Evolutionary conservation across 2,329 filamentous ascomycete genomes (phyloP).

Genomic region (Colletotrichum zoysiae): DNA sequence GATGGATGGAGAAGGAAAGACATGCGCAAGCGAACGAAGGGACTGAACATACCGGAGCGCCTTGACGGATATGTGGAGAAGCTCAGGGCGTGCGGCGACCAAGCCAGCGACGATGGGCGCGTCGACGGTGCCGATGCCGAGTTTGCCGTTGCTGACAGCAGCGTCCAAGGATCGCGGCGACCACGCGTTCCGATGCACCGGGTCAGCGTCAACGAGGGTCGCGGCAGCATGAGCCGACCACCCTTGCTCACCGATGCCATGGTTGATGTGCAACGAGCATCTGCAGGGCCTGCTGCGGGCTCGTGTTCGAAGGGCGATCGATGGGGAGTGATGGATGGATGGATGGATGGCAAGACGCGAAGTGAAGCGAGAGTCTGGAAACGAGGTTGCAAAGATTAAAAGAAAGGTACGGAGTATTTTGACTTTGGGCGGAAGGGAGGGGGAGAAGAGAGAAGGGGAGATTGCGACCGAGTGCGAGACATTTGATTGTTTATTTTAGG

Average conservation of each 20-base stretch:
- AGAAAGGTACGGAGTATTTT: too few species aligned
- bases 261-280: conserved; percentile 27
- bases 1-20: conserved; percentile 5
- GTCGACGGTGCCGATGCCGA: conserved; percentile 27
- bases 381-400: background rate
- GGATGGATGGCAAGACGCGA: background rate
- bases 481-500: conserved; percentile 28
- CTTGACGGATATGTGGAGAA: conserved; percentile 40
- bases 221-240: conserved; percentile 31
- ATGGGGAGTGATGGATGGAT: background rate
- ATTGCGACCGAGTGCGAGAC: conserved; percentile 15
- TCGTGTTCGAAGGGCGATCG: conserved; percentile 4
- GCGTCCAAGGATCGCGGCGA: conserved; percentile 24
- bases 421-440: background rate
- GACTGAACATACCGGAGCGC: conserved; percentile 38
- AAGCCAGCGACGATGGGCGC: background rate
- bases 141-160: conserved; percentile 25
- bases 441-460: background rate
- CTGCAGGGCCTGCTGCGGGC: conserved; percentile 41
- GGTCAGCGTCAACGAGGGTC: conserved; percentile 30
- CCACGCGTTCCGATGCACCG: conserved; percentile 39
- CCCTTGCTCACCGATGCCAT: conserved; percentile 40
- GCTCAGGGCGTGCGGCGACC: background rate
- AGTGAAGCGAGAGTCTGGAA: background rate
- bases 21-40: conserved; percentile 10